Percentiles rank a stretch among this genome's conserved stretches.
phyloP scores from a whole-genome alignment of 805 yeast genomes.

The Cyberlindnera suaveolens region DNA sequence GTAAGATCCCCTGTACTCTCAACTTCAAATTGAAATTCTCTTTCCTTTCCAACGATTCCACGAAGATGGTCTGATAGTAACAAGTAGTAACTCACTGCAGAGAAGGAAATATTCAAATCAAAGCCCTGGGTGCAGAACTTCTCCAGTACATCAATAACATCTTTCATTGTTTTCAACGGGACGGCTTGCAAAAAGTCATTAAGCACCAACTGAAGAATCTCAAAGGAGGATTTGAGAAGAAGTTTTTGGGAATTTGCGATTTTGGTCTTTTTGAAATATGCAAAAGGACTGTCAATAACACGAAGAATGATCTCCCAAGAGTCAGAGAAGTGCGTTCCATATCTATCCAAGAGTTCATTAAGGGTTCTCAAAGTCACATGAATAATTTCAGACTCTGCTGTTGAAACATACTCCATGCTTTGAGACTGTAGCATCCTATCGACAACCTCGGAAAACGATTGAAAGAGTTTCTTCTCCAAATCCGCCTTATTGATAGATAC shows the following conservation, averaged over 20 bases:
- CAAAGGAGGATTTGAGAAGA: conserved; percentile 66
- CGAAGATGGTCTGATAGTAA: conserved; percentile 72
- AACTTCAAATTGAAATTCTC: conserved; percentile 10
- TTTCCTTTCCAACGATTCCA: conserved; percentile 3
- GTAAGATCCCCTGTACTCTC: conserved; percentile 21
- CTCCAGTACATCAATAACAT: conserved; percentile 64
- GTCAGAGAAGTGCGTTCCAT: conserved; percentile 53
- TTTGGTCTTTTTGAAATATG: conserved; percentile 26
- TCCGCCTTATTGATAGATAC: conserved; percentile 5
- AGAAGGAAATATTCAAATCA: conserved; percentile 84
- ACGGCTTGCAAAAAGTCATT: conserved; percentile 77
- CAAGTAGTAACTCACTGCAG: conserved; percentile 92
- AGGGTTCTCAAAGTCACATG: conserved; percentile 56
- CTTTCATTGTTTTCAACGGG: conserved; percentile 58
- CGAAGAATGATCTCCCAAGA: conserved; percentile 73
- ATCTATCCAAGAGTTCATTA: conserved; percentile 69
- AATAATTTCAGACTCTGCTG: conserved; percentile 64
- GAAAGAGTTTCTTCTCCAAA: conserved; percentile 44
- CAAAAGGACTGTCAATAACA: conserved; percentile 54
- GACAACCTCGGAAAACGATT: conserved; percentile 41
- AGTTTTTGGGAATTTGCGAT: conserved; percentile 19
- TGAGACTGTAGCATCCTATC: conserved; percentile 31
- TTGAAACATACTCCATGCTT: conserved; percentile 30
- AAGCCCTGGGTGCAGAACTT: conserved; percentile 63
- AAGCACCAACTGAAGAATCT: conserved; percentile 72